Conservation (phyloP, 1,284 basidiomycete species). For the Sanguinoderma infundibulare region DNA sequence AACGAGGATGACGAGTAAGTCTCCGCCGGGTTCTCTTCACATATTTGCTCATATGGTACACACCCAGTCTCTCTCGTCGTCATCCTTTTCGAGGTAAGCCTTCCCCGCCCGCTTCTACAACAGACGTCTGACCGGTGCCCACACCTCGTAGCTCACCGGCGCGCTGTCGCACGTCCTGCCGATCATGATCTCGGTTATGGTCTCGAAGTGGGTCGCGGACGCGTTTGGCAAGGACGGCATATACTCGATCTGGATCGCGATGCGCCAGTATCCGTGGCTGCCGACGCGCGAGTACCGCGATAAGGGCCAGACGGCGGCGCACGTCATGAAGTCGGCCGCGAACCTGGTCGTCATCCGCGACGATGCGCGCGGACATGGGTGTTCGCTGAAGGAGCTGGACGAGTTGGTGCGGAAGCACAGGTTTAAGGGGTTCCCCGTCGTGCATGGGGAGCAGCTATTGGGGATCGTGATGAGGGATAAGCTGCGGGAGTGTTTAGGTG, state of each 20-base stretch:
- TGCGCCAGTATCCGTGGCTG: slow-evolving; percentile 76
- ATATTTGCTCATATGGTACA: neutral
- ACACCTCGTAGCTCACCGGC: slow-evolving; percentile 60
- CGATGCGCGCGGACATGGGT: slow-evolving; percentile 40
- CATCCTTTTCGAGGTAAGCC: slow-evolving; percentile 68
- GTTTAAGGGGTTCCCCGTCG: slow-evolving; percentile 68
- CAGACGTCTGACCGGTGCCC: neutral
- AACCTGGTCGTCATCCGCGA: slow-evolving; percentile 55
- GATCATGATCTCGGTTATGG: slow-evolving; percentile 80
- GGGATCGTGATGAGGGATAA: slow-evolving; percentile 66
- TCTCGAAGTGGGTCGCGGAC: slow-evolving; percentile 77
- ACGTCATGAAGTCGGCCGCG: slow-evolving; percentile 62
- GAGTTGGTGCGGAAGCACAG: slow-evolving; percentile 46
- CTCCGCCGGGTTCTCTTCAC: neutral
- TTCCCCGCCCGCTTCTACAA: neutral
- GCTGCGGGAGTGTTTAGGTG: slow-evolving; percentile 54
- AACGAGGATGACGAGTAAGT: slow-evolving; percentile 79
- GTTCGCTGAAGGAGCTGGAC: slow-evolving; percentile 55
- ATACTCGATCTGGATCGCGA: slow-evolving; percentile 74
- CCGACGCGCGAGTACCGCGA: slow-evolving; percentile 73
- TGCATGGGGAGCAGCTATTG: slow-evolving; percentile 53
- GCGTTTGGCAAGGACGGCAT: slow-evolving; percentile 76
- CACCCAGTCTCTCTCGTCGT: slow-evolving; percentile 69
- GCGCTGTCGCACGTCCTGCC: slow-evolving; percentile 79
- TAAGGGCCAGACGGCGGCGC: slow-evolving; percentile 62